Evolutionary conservation across 306 rosid species (phyloP), one percentile per base, ranked within the genome.

Genomic region (Albizia julibrissin): DNA sequence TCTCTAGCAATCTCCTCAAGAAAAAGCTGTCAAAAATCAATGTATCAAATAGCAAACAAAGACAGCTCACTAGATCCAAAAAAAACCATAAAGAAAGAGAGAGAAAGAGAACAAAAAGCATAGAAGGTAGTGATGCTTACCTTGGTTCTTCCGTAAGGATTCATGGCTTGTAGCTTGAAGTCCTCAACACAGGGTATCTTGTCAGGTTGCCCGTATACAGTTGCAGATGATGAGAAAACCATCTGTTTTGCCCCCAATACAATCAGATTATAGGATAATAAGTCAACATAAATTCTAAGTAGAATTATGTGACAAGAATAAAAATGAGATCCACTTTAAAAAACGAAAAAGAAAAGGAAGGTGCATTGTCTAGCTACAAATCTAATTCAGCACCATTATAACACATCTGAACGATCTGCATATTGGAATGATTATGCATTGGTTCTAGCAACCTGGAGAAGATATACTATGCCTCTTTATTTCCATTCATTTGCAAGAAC

Each of bases 71-170:
- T 14, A 64, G 37, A 61, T 61, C 37, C 37, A 61, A 26, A 61
- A 26, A 69, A 5, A 50, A 10, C 77, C 10, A 10, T 18, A 37
- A n/a, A 62, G 29, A 62, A 21, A 0, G 47, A 61, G 59, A 75
- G 73, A 54, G 50, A 54, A 24, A 31, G 6, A 8, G 19, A 21
- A 29, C 40, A 69, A 69, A 37, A 69, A 11, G 52, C 74, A 69
- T 69, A 69, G 52, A 40, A 39, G 52, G 40, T 22, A 39, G 10
- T 39, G 22, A 61, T 47, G 21, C 62, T 15, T 82, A 85, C 92
- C 97, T 91, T 90, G 9, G 95, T 91, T 69, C 92, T 81, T 12
- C 97, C 97, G 44, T 93, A 93, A 15, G 95, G 94, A 86, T 87
- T 93, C 89, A 90, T 47, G 8, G 95, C 97, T 3, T 87, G 86